These are phyloP conservation scores for Ormosia semicastrata DNA, from an alignment of 306 rosid genomes.

Conservation along the genomic window DNA sequence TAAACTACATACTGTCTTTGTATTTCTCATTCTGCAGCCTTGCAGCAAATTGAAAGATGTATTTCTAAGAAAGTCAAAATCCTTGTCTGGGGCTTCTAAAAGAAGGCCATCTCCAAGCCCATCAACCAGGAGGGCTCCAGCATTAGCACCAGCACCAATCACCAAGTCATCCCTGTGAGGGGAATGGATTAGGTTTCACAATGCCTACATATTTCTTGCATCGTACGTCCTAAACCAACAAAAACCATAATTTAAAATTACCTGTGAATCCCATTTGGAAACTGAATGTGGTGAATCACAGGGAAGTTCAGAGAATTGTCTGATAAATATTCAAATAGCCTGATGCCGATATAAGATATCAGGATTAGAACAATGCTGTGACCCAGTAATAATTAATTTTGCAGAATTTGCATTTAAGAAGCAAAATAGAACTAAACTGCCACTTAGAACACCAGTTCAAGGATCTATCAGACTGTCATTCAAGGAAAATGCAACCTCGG, in stretches of 20 bases:
- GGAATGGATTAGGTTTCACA: conserved; percentile 11
- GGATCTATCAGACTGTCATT: no score
- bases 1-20: conserved; percentile 73
- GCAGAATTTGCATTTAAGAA: background rate
- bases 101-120: conserved; percentile 84
- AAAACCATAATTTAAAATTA: conserved; percentile 24
- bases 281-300: conserved; percentile 87
- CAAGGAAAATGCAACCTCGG: no score
- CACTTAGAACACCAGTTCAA: no score
- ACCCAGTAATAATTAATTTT: background rate
- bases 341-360: conserved; percentile 27
- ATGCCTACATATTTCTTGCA: background rate
- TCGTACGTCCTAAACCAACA: background rate
- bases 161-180: conserved; percentile 84
- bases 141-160: conserved; percentile 87
- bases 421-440: no score
- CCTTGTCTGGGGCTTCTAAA: conserved; percentile 64
- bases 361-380: conserved; percentile 14
- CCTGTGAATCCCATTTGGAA: conserved; percentile 88
- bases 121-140: conserved; percentile 91
- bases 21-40: conserved; percentile 99
- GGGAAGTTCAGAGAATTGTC: conserved; percentile 76
- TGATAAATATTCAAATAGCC: conserved; percentile 80
- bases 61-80: conserved; percentile 63
- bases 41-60: conserved; percentile 85